Base-by-base conservation (phyloP, 129 eudicot species). In the Helianthus tuberosus region DNA sequence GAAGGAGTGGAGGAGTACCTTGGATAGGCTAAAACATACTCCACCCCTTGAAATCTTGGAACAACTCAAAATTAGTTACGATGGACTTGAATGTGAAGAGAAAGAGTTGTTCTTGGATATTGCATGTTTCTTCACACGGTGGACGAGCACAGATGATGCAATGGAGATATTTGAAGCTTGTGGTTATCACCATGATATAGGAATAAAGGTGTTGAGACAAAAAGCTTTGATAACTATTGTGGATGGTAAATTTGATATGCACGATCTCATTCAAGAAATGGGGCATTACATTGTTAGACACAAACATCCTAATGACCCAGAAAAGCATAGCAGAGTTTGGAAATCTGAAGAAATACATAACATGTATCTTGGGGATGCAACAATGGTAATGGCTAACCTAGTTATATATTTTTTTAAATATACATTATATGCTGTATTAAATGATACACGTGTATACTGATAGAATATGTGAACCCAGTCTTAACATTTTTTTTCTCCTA, bases 191-290 rank as follows among this genome's bases (percentile, higher is more conserved):
- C n/a, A n/a, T n/a, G n/a, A n/a, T n/a, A n/a, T n/a, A n/a, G n/a
- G n/a, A n/a, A n/a, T n/a, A n/a, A n/a, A n/a, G n/a, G n/a, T n/a
- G n/a, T n/a, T n/a, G n/a, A n/a, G n/a, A n/a, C n/a, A n/a, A n/a
- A n/a, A n/a, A n/a, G 17, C 66, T 61, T 46, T 61, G 15, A 12
- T 61, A 32, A 61, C 46, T 32, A 29, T 61, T 61, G 44, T 13
- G 46, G 1, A 32, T 32, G 46, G 11, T 32, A 29, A 3, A 17
- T 61, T 61, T 61, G 66, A 61, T 29, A 61, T 61, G 66, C 66
- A 61, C 32, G 66, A 61, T 61, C 20, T 61, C 1, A 7, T 61
- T 61, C 66, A 61, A 29, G 66, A 61, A 61, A 61, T 61, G 66
- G 46, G 66, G 2, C 66, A 32, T 35, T 13, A 61, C 17, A 61